These are phyloP conservation scores for Penicillium sp. DNA, from an alignment of 2,329 filamentous ascomycete species.

Conservation along the genomic window DNA sequence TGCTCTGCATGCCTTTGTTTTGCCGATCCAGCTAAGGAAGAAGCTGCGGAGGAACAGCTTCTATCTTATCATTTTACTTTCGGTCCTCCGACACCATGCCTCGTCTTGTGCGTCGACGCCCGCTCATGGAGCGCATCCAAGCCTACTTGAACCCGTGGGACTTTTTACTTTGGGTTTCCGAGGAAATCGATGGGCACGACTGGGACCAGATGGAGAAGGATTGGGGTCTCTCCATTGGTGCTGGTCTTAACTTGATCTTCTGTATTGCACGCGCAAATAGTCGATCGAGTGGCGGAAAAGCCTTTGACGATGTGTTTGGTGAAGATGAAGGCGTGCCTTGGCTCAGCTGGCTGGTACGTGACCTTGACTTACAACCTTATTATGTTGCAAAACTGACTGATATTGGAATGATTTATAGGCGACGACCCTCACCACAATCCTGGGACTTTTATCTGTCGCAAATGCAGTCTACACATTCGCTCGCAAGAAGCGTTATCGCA, in stretches of 20 bases:
- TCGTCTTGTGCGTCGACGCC: constrained; percentile 76
- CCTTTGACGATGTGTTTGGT: constrained; percentile 80
- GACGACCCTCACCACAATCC: constrained; percentile 71
- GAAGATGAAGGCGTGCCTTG: constrained; percentile 66
- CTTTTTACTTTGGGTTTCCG: constrained; percentile 84
- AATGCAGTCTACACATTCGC: constrained; percentile 83
- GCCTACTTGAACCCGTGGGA: constrained; percentile 83
- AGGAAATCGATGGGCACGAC: constrained; percentile 87
- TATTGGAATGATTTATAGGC: constrained; percentile 49
- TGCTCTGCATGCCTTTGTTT: constrained; percentile 10
- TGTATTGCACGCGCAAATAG: constrained; percentile 80
- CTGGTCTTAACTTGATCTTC: constrained; percentile 76
- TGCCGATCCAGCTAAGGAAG: constrained; percentile 1
- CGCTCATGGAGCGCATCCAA: constrained; percentile 77
- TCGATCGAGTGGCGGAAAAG: constrained; percentile 49
- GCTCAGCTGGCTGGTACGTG: constrained; percentile 64
- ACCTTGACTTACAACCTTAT: not conserved
- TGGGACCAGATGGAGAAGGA: constrained; percentile 77
- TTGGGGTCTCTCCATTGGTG: constrained; percentile 72
- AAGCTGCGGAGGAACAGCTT: constrained; percentile 22
- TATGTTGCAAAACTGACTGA: not conserved
- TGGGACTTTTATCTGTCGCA: constrained; percentile 66
- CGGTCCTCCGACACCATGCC: constrained; percentile 60
- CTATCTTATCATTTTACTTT: not conserved
- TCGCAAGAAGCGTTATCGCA: constrained; percentile 79